Evolutionary conservation across 2,329 filamentous ascomycete genomes (phyloP).

Genomic region (Neodidymelliopsis sp.): DNA sequence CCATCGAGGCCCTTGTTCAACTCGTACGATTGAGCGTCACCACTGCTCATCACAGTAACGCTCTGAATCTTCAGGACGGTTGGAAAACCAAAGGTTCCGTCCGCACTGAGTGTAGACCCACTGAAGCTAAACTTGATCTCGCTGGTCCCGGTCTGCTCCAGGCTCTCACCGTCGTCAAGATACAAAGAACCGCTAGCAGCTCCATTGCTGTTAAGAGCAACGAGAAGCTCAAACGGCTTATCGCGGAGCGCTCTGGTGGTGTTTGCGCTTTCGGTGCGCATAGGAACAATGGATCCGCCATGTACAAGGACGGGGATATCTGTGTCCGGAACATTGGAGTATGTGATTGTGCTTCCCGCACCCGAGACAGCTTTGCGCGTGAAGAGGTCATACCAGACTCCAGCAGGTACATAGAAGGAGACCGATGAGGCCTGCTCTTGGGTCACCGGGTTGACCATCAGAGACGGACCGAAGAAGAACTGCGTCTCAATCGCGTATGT

Average conservation of each 20-base stretch:
- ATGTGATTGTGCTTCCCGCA: constrained; percentile 53
- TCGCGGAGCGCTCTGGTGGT: constrained; percentile 69
- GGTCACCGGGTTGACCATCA: constrained; percentile 65
- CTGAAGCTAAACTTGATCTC: constrained; percentile 68
- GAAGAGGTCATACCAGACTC: constrained; percentile 57
- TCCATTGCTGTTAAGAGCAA: constrained; percentile 69
- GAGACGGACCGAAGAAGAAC: constrained; percentile 65
- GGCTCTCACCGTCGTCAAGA: constrained; percentile 76
- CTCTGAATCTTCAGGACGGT: constrained; percentile 33
- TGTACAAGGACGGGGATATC: constrained; percentile 70
- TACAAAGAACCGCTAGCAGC: constrained; percentile 73
- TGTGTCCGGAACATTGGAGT: constrained; percentile 57
- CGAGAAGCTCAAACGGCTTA: constrained; percentile 73
- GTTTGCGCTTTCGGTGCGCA: constrained; percentile 63
- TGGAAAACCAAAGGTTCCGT: constrained; percentile 63
- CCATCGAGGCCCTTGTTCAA: constrained; percentile 32
- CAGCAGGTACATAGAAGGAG: constrained; percentile 64
- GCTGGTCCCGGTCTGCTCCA: constrained; percentile 65
- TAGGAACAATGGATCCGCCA: constrained; percentile 68
- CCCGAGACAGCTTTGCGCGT: constrained; percentile 38
- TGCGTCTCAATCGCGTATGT: constrained; percentile 61
- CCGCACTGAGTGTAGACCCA: constrained; percentile 58
- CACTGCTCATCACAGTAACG: constrained; percentile 31
- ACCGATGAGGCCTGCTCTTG: constrained; percentile 60
- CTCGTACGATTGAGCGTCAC: constrained; percentile 29